Percentiles rank a stretch among this genome's conserved stretches.
These are phyloP conservation scores for Elsinoe fawcettii DNA, from an alignment of 2,329 filamentous ascomycete genomes.

Conservation along the genomic window DNA sequence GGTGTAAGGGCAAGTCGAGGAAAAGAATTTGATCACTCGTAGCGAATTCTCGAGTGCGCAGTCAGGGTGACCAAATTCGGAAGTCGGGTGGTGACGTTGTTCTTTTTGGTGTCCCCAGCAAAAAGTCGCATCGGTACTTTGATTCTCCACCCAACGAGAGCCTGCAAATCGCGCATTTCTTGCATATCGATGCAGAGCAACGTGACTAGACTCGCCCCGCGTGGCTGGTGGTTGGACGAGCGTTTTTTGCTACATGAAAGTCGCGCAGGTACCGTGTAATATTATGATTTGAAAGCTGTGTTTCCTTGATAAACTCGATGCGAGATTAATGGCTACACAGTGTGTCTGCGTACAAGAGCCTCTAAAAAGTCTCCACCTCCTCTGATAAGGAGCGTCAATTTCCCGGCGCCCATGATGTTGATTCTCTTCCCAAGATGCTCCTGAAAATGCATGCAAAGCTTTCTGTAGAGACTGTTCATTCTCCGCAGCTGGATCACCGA, in stretches of 20 bases:
- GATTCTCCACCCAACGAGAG: slow-evolving; percentile 12
- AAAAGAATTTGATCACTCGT: not conserved
- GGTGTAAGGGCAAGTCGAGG: not conserved
- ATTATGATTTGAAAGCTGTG: not conserved
- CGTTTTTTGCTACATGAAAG: not conserved
- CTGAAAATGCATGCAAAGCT: not conserved
- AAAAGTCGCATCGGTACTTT: slow-evolving; percentile 4
- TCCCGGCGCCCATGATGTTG: not conserved
- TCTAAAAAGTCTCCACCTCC: slow-evolving; percentile 1
- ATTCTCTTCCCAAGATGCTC: not conserved
- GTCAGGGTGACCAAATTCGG: slow-evolving; percentile 5
- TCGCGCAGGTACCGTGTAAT: not conserved
- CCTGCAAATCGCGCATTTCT: slow-evolving; percentile 10
- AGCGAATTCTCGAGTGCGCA: not conserved
- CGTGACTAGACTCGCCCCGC: not conserved
- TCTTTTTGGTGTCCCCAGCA: not conserved
- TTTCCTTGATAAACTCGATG: not conserved
- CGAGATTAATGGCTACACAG: not conserved
- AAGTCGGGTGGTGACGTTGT: slow-evolving; percentile 10
- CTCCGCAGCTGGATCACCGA: slow-evolving; percentile 3
- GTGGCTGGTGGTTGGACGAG: not conserved
- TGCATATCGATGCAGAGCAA: slow-evolving; percentile 1
- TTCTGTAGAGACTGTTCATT: not conserved
- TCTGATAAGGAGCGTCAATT: not conserved
- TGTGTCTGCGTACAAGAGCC: not conserved